Percentiles rank a stretch among this genome's conserved stretches.
These are phyloP conservation scores for Calonectria honghensis DNA, from an alignment of 2,329 filamentous ascomycete species.

Conservation along the genomic window DNA sequence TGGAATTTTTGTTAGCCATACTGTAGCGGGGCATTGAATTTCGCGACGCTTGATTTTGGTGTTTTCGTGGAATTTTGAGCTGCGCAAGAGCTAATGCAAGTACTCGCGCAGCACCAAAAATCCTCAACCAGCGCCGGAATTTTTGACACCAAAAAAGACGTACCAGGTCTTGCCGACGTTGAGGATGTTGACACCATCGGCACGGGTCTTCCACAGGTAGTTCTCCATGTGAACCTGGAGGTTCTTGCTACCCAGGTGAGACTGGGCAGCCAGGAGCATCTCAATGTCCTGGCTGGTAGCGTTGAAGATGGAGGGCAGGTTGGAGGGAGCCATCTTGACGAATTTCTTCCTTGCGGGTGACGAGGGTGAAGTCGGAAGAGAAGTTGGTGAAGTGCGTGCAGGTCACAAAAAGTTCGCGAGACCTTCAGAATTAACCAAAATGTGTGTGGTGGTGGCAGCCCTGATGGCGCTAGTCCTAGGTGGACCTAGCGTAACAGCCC, in stretches of 20 bases:
- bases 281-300: conserved; percentile 99
- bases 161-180: conserved; percentile 99
- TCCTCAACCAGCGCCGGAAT: conserved; percentile 28
- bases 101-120: conserved; percentile 8
- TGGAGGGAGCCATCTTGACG: conserved; percentile 94
- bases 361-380: conserved; percentile 55
- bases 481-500: not conserved
- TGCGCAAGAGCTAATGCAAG: conserved; percentile 16
- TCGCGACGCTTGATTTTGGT: conserved; percentile 48
- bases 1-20: conserved; percentile 42
- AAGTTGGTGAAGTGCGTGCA: conserved; percentile 54
- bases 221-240: conserved; percentile 99
- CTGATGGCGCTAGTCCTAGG: conserved; percentile 56
- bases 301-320: conserved; percentile 97
- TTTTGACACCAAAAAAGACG: conserved; percentile 57
- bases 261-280: conserved; percentile 98
- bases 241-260: conserved; percentile 99
- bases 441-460: conserved; percentile 62
- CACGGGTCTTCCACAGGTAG: conserved; percentile 99
- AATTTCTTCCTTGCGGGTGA: conserved; percentile 61
- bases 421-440: conserved; percentile 60
- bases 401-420: conserved; percentile 67
- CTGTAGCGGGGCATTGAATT: conserved; percentile 40
- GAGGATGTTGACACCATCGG: conserved; percentile 98
- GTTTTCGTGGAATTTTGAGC: conserved; percentile 33